phyloP scores from a whole-genome alignment of 805 yeast genomes.

The Zygoascus tannicola region DNA sequence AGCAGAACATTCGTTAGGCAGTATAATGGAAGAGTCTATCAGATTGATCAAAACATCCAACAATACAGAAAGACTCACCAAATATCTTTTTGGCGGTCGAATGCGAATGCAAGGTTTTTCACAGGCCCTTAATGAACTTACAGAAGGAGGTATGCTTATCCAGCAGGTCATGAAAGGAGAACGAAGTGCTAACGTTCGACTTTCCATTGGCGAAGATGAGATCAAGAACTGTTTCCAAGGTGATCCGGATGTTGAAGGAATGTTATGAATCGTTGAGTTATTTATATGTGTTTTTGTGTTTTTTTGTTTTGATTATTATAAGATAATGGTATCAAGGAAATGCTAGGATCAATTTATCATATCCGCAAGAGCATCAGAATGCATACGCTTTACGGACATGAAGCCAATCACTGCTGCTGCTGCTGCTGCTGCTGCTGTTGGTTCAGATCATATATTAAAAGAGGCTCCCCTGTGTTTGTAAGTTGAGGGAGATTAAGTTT shows the following conservation, averaged over 20 bases:
- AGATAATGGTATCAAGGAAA: no score
- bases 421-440: slow-evolving; percentile 29
- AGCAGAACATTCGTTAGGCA: slow-evolving; percentile 66
- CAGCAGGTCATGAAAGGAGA: slow-evolving; percentile 64
- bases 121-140: slow-evolving; percentile 54
- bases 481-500: slow-evolving; percentile 78
- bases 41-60: slow-evolving; percentile 35
- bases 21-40: slow-evolving; percentile 67
- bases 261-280: no score
- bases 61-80: slow-evolving; percentile 26
- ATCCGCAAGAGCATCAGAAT: no score
- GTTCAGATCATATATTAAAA: slow-evolving; percentile 46
- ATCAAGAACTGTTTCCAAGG: slow-evolving; percentile 48
- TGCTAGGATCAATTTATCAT: no score
- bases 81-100: slow-evolving; percentile 30
- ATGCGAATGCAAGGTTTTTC: slow-evolving; percentile 53
- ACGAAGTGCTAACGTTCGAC: slow-evolving; percentile 51
- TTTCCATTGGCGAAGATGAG: slow-evolving; percentile 66
- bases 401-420: no score
- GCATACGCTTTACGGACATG: no score
- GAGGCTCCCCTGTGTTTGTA: slow-evolving; percentile 81
- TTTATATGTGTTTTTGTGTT: no score
- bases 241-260: slow-evolving; percentile 39
- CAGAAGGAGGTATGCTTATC: slow-evolving; percentile 67
- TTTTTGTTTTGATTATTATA: no score